phyloP scores from a whole-genome alignment of 1,284 basidiomycete genomes.

The Ustilago bromivora region DNA sequence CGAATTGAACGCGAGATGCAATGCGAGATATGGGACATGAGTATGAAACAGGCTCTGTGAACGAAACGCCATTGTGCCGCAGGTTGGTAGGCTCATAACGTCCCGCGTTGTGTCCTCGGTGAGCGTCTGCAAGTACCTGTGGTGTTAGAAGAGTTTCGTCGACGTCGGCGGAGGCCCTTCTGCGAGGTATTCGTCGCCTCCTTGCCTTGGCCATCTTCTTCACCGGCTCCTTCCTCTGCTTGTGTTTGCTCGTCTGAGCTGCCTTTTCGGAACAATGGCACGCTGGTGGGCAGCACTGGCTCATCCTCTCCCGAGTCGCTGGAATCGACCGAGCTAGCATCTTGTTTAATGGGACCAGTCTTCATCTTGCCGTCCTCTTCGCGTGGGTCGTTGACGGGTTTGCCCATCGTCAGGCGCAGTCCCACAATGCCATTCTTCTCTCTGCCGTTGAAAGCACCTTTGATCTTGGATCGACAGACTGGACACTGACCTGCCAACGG shows the following conservation, averaged over 20 bases:
- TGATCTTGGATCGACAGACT: slow-evolving; percentile 59
- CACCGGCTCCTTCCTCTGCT: background rate
- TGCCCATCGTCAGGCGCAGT: slow-evolving; percentile 54
- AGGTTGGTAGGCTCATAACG: background rate
- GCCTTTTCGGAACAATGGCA: background rate
- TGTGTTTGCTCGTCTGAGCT: slow-evolving; percentile 1
- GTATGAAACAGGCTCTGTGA: background rate
- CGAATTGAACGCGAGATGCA: background rate
- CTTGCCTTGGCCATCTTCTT: background rate
- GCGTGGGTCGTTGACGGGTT: slow-evolving; percentile 49
- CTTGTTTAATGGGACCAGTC: background rate
- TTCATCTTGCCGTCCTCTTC: slow-evolving; percentile 39
- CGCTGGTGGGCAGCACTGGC: slow-evolving; percentile 14
- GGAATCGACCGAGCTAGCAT: slow-evolving; percentile 1
- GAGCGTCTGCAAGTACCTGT: slow-evolving; percentile 2
- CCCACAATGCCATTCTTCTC: slow-evolving; percentile 48
- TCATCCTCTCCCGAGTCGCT: slow-evolving; percentile 26
- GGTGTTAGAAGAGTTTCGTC: background rate
- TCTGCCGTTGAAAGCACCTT: slow-evolving; percentile 56
- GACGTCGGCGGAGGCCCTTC: background rate
- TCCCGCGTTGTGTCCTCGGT: slow-evolving; percentile 1
- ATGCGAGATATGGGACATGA: background rate
- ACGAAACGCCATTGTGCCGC: too few species aligned
- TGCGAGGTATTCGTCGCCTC: background rate
- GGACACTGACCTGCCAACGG: slow-evolving; percentile 60